Base-by-base conservation (phyloP, 1,139 yeast species). In the Scheffersomyces parashehatae region DNA sequence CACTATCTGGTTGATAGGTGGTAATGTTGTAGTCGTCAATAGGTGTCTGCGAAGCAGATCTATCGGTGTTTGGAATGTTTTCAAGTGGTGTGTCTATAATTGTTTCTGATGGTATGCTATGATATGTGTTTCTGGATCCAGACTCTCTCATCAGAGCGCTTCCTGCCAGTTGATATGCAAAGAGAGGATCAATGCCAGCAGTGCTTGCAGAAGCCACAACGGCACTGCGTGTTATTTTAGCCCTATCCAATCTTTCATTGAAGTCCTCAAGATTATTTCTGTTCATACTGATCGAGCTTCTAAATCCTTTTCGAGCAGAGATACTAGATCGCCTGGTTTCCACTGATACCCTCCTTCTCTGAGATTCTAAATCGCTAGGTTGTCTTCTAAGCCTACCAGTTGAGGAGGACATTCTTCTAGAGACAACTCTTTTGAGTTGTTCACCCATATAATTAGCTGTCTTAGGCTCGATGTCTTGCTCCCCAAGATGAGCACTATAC, bases 401-500 rank as follows among this genome's bases (percentile, higher is more conserved):
- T 14, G 24, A 37, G 6, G 39, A 39, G 11, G 42, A 16, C 13
- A 44, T 39, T 29, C 48, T 46, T 29, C 62, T 46, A 10, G 61
- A 42, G 3, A 64, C 39, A 0, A 57, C 61, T 39, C 60, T 54
- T 30, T 45, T 54, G 26, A 68, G 42, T 35, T 55, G 57, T 7
- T 56, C 60, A 1, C 76, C 76, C 24, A 70, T 55, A 44, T 46
- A 68, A 24, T 66, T 66, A 0, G 71, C 73, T 20, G 55, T 46
- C 1, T 47, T 42, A 26, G 37, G 41, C 15, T 47, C 45, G 9
- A 30, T 47, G 12, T 28, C 28, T 13, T 40, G 40, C 12, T 45
- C 35, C 12, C 40, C 48, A 12, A 35, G 40, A 3, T 45, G 44
- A 5, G 41, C 28, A 3, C 47, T 44, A 15, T 46, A 42, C 3